phyloP scores from a whole-genome alignment of 2,329 filamentous ascomycete genomes.

The Verruconis gallopava region DNA sequence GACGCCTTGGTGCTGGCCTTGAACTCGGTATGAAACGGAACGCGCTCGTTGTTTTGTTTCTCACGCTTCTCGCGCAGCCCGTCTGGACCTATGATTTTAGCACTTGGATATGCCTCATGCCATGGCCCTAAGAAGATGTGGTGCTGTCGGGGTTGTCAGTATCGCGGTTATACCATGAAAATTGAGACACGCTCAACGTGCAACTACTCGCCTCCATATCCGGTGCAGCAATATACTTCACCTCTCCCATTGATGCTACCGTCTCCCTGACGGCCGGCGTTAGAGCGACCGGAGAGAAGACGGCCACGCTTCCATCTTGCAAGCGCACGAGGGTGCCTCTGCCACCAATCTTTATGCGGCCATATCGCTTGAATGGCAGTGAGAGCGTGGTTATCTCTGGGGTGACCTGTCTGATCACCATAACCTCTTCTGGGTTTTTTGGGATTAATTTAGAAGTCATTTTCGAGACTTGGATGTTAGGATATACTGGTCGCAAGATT shows the following conservation, averaged over 20 bases:
- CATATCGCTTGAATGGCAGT: slow-evolving; percentile 73
- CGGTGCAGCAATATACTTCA: slow-evolving; percentile 75
- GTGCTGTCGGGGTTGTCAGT: slow-evolving; percentile 36
- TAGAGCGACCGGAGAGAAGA: slow-evolving; percentile 84
- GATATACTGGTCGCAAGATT: too few species aligned
- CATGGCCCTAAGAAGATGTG: slow-evolving; percentile 87
- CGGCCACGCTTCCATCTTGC: slow-evolving; percentile 61
- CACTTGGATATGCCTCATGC: slow-evolving; percentile 64
- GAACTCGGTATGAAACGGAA: slow-evolving; percentile 54
- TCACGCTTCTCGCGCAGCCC: slow-evolving; percentile 73
- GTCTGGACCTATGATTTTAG: slow-evolving; percentile 69
- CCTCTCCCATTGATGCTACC: slow-evolving; percentile 45
- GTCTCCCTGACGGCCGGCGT: slow-evolving; percentile 60
- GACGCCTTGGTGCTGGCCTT: slow-evolving; percentile 20
- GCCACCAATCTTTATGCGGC: slow-evolving; percentile 69
- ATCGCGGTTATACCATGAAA: neutral
- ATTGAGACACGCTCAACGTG: neutral
- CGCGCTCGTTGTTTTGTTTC: slow-evolving; percentile 43
- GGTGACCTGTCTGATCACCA: slow-evolving; percentile 79
- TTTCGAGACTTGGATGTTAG: too few species aligned
- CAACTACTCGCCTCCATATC: slow-evolving; percentile 52
- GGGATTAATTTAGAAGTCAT: slow-evolving; percentile 24
- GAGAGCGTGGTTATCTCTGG: slow-evolving; percentile 68
- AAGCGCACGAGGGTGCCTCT: slow-evolving; percentile 77
- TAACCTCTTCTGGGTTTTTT: slow-evolving; percentile 63